Evolutionary conservation across 2,329 filamentous ascomycete species (phyloP), one percentile per base, ranked within the genome.

Genomic region (Elsinoe arachidis): DNA sequence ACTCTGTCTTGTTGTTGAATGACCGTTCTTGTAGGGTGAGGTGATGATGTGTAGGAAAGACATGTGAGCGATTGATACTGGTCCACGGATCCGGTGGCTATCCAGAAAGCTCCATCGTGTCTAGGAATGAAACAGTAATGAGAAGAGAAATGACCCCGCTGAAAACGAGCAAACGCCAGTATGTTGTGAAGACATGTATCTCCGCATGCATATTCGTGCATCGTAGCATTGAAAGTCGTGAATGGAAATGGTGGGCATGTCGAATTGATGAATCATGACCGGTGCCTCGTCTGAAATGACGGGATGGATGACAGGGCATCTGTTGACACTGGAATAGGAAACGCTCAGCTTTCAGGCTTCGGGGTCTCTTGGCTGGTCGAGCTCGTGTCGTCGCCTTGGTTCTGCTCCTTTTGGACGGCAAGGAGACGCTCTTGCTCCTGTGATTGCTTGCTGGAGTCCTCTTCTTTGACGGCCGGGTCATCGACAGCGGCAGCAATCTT

Each of bases 381-480:
- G 17, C 35, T 39, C 2, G 49, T 53, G 15, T 34, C 35, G 3
- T 58, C 56, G n/a, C 26, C 30, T 12, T 58, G 34, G 23, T 53
- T 53, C 21, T 58, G 56, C 35, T 58, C 15, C n/a, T 58, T 15
- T 35, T 53, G 49, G 11, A 23, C 49, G 17, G 49, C 62, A 15
- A 63, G 57, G 35, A 71, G 59, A 15, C 68, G 63, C 43, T 61
- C 59, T 58, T 70, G 69, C 59, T 71, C 68, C 33, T 63, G 55
- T 7, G 63, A 66, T 62, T 70, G 68, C 61, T 59, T 52, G 51
- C 67, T 68, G 26, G 63, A 61, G 17, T 60, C 63, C 7, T 70
- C 68, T 55, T 68, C 68, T 44, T 68, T 68, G 9, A 61, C 63
- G n/a, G 62, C 59, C n/a, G 69, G 68, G 37, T 69, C 67, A 30